phyloP scores from a whole-genome alignment of 805 yeast genomes.

The Candida nonsorbophila region DNA sequence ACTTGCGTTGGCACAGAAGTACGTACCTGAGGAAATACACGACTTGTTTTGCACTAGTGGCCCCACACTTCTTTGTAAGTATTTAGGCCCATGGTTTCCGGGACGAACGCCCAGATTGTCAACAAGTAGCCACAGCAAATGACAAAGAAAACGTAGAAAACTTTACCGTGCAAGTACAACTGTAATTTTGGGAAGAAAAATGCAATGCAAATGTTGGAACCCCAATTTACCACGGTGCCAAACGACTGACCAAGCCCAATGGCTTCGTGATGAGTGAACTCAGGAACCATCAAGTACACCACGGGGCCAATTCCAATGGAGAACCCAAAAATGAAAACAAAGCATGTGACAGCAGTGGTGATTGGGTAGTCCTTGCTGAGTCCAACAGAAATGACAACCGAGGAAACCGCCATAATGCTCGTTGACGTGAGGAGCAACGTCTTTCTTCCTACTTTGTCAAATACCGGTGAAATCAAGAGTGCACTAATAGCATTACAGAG shows the following conservation, averaged over 20 bases:
- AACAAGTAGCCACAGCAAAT: conserved; percentile 14
- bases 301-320: conserved; percentile 33
- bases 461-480: conserved; percentile 57
- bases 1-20: too few relatives aligned
- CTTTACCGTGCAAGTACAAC: conserved; percentile 18
- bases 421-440: conserved; percentile 23
- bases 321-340: conserved; percentile 26
- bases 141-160: conserved; percentile 22
- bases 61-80: conserved; percentile 25
- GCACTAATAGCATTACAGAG: conserved; percentile 68
- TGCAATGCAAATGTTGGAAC: conserved; percentile 27
- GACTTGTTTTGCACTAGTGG: background rate
- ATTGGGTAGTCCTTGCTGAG: conserved; percentile 12
- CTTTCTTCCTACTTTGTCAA: conserved; percentile 72
- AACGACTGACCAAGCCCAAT: conserved; percentile 30
- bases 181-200: conserved; percentile 24
- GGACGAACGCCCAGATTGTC: conserved; percentile 17
- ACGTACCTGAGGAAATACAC: too few relatives aligned
- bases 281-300: conserved; percentile 34
- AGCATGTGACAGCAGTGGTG: conserved; percentile 21
- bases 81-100: conserved; percentile 27
- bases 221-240: conserved; percentile 32
- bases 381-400: conserved; percentile 22
- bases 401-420: conserved; percentile 15
- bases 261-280: conserved; percentile 26